A percentile compares a stretch with the other conserved stretches of the same genome.
phyloP scores from a whole-genome alignment of 2,329 filamentous ascomycete species.

The Pseudogymnoascus verrucosus region DNA sequence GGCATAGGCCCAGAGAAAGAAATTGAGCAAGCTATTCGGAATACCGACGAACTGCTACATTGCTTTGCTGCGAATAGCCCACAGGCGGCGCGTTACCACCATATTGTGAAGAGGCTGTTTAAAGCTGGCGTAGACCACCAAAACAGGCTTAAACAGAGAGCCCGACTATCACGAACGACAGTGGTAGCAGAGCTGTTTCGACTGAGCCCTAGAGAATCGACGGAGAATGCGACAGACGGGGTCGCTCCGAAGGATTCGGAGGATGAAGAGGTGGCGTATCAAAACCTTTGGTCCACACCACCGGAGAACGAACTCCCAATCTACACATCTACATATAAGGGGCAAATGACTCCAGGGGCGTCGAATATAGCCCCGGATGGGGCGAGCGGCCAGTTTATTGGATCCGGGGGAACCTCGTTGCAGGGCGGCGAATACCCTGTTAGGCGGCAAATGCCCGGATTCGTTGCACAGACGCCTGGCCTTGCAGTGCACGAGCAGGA shows the following conservation, averaged over 20 bases:
- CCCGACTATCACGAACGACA: not conserved
- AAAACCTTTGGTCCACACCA: not conserved
- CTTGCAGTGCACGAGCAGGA: not conserved
- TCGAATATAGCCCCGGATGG: not conserved
- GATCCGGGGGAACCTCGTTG: not conserved
- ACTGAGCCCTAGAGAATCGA: not conserved
- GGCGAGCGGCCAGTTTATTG: not conserved
- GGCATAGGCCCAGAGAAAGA: not conserved
- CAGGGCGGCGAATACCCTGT: not conserved
- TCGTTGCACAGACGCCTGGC: not conserved
- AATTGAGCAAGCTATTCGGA: conserved; percentile 8
- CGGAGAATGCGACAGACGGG: not conserved
- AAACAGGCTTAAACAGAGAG: not conserved
- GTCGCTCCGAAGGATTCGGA: not conserved
- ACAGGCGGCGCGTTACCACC: conserved; percentile 11
- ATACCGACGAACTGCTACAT: conserved; percentile 1
- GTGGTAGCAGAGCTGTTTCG: conserved; percentile 1
- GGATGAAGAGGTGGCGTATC: not conserved
- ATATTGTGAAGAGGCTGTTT: conserved; percentile 9
- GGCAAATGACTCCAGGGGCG: not conserved
- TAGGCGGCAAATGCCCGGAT: not conserved
- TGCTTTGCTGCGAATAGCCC: conserved; percentile 7
- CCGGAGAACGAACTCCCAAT: not conserved
- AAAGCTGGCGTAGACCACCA: conserved; percentile 6
- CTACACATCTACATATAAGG: not conserved